Conservation (phyloP, 805 yeast genomes). For the Wickerhamiella musiphila region DNA sequence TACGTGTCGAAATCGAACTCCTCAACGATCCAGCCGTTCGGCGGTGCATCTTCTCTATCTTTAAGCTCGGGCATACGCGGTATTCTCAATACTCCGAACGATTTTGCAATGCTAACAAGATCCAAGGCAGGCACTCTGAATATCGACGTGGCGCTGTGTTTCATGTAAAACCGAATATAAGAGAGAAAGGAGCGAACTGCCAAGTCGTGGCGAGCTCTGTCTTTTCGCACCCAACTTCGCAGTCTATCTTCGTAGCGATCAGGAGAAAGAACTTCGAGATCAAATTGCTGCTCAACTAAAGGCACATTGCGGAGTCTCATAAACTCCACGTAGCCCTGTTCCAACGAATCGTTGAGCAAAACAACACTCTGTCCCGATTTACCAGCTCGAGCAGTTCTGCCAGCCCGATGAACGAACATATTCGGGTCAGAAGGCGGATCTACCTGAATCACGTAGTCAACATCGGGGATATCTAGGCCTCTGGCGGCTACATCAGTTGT, state of each 20-base stretch:
- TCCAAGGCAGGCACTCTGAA: conserved; percentile 61
- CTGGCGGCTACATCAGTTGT: conserved; percentile 99
- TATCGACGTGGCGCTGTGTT: conserved; percentile 76
- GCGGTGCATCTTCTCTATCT: conserved; percentile 33
- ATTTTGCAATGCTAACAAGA: conserved; percentile 48
- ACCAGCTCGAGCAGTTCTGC: conserved; percentile 90
- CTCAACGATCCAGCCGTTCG: conserved; percentile 58
- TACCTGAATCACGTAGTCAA: conserved; percentile 79
- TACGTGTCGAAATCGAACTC: conserved; percentile 51
- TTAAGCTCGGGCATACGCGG: conserved; percentile 91
- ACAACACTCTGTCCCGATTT: conserved; percentile 63
- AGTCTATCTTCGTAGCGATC: conserved; percentile 15
- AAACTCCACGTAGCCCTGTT: conserved; percentile 65
- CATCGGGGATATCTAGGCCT: conserved; percentile 90
- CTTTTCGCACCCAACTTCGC: conserved; percentile 45
- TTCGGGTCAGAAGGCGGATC: conserved; percentile 94
- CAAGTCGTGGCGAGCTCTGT: conserved; percentile 65
- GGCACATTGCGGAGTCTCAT: conserved; percentile 53
- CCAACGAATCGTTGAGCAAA: conserved; percentile 56
- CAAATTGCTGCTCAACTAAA: conserved; percentile 21
- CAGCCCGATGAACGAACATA: conserved; percentile 82
- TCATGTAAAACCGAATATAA: conserved; percentile 65
- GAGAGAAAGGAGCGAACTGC: conserved; percentile 72
- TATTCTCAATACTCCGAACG: conserved; percentile 65
- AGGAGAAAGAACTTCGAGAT: neutral